Base-by-base conservation (phyloP, 805 yeast species). In the Zygosaccharomyces bisporus region DNA sequence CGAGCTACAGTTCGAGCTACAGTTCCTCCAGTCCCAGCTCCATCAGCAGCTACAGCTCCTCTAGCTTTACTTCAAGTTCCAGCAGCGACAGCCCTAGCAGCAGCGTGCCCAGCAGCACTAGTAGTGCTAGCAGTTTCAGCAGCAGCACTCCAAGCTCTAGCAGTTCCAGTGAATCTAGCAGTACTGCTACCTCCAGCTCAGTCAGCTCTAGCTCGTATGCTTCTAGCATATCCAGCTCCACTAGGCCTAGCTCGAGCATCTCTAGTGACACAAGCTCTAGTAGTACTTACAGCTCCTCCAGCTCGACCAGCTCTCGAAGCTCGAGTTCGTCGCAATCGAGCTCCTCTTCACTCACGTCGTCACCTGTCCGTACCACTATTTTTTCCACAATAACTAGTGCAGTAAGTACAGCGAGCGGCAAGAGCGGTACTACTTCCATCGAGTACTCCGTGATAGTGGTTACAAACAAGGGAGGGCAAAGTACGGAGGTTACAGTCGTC, bases 401-500 rank as follows among this genome's bases (percentile, higher is more conserved):
- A 4, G 21, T 12, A 9, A 24, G 32, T 8, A 24, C 23, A 7
- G 7, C 33, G 10, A 32, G 32, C 6, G 30, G 31, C n/a, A 3
- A 19, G 6, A 16, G 8, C 6, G 30, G 9, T 8, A 37, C 23
- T 24, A 48, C 54, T 2, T 53, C 62, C 2, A 30, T 56, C 18
- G 33, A 50, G 3, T 52, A 49, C 33, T 58, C 61, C 2, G 50
- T 53, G 19, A 41, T 47, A 19, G 54, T 60, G 5, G 44, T 56
- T 8, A 56, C 60, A 13, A 37, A 34, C 45, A 32, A 32, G 34
- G 41, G 24, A 41, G 25, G 38, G 13, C 19, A 6, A 32, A 14
- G 18, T 17, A 39, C 16, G 25, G 37, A 13, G 36, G 31, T 14
- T 40, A n/a, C 10, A 24, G 17, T 21, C 32, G 19, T 12, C 34